Base-by-base conservation (phyloP, 1,139 yeast genomes). In the Candida neerlandica region DNA sequence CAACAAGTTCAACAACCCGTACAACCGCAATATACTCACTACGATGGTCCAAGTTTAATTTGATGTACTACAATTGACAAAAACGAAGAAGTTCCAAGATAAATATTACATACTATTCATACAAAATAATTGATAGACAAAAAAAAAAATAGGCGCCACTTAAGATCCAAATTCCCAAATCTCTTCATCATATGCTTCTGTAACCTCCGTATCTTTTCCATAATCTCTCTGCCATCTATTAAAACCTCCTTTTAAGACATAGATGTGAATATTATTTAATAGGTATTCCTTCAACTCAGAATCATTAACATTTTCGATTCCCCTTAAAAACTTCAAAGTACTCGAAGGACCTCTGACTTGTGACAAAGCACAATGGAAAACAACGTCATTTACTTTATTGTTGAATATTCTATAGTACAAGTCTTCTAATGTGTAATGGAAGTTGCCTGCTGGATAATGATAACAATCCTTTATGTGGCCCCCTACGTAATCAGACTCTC, bases 281-380 rank as follows among this genome's bases (percentile, higher is more conserved):
- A 69, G 61, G 47, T 56, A 62, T 18, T 65, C 65, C 34, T 51
- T 52, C 15, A 63, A 51, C 7, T 61, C 55, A 37, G 64, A 57
- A 30, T 72, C 70, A 7, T 62, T 60, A 1, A 70, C 65, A 2
- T 74, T 80, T 34, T 73, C 67, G 15, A 85, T 61, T 16, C 77
- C 73, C 55, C 94, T 70, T 52, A 85, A 67, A 58, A 87, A 88
- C 58, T 76, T 76, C 64, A 85, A 71, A 0, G 97, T 91, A 2
- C 96, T 80, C 7, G 89, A 74, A 0, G 98, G 98, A 0, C 98
- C 98, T 44, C 98, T 73, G 51, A 85, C 95, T 66, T 92, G 97
- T 2, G 95, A 86, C 41, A 89, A 75, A 37, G 91, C 92, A 67
- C 98, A 94, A 65, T 92, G 97, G 70, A 94, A 92, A 0, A 94